phyloP scores from a whole-genome alignment of 768 basidiomycete species.

The Stropharia rugosoannulata region DNA sequence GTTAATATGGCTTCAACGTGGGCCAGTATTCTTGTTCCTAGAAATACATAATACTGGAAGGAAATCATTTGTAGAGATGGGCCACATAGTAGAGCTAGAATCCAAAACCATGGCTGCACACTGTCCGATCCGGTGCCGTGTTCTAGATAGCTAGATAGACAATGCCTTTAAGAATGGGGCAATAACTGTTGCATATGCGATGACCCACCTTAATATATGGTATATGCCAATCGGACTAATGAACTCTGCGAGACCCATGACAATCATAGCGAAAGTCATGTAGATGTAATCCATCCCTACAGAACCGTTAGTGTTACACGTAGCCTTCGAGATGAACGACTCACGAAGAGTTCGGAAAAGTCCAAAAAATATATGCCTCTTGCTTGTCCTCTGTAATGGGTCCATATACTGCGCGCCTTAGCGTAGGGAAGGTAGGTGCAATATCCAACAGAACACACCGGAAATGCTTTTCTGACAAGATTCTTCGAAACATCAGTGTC shows the following conservation, averaged over 20 bases:
- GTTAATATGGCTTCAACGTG: constrained; percentile 41
- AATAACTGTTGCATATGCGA: background rate
- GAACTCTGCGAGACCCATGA: constrained; percentile 26
- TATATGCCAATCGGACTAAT: constrained; percentile 40
- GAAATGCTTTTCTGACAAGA: constrained; percentile 15
- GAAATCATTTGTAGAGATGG: constrained; percentile 40
- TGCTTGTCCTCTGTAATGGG: constrained; percentile 35
- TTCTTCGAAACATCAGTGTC: constrained; percentile 44
- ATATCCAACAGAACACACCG: constrained; percentile 24
- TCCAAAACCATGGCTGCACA: constrained; percentile 43
- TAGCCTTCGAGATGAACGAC: constrained; percentile 1
- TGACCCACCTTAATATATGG: constrained; percentile 30
- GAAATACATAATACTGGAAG: constrained; percentile 56
- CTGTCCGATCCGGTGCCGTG: constrained; percentile 38
- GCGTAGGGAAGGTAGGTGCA: constrained; percentile 6
- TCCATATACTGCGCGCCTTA: constrained; percentile 32
- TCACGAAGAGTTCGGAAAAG: constrained; percentile 36
- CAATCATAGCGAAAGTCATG: constrained; percentile 25
- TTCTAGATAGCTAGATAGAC: constrained; percentile 52
- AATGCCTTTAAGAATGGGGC: background rate
- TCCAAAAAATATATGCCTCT: constrained; percentile 41
- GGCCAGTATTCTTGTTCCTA: constrained; percentile 41
- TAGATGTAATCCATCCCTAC: constrained; percentile 28
- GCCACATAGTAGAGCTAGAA: constrained; percentile 50
- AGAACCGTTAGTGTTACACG: background rate